Conservation (phyloP, 495 filamentous ascomycete genomes). For the Choiromyces venosus region DNA sequence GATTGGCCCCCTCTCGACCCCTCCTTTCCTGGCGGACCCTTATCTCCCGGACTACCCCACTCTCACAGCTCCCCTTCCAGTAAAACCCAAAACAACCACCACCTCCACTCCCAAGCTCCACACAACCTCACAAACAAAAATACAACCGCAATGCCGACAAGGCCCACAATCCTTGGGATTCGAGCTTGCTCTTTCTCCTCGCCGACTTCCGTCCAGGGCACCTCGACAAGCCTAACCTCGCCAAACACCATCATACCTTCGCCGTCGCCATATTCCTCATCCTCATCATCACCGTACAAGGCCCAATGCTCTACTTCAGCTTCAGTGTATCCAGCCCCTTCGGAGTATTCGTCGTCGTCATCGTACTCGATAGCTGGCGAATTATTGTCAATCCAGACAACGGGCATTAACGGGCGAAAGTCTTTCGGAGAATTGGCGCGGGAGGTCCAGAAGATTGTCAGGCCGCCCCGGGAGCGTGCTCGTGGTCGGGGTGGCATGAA, state of each 20-base stretch:
- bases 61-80: neutral
- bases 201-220: neutral
- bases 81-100: neutral
- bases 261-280: neutral
- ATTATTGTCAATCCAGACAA: neutral
- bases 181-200: neutral
- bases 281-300: neutral
- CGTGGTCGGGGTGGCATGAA: neutral
- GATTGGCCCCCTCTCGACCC: neutral
- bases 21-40: too few relatives aligned
- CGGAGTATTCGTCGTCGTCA: neutral
- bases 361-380: neutral
- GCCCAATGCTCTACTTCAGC: neutral
- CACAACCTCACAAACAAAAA: neutral
- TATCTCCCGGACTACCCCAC: neutral
- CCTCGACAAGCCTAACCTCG: neutral
- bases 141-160: neutral
- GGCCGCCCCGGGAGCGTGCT: neutral
- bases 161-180: neutral
- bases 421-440: neutral
- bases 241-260: neutral
- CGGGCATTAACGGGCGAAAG: neutral
- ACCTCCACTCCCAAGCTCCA: neutral
- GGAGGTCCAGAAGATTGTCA: neutral
- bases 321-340: neutral